Percentiles rank a stretch among this genome's conserved stretches.
Conservation (phyloP, 1,284 basidiomycete species). For the Tylopilus sp. region DNA sequence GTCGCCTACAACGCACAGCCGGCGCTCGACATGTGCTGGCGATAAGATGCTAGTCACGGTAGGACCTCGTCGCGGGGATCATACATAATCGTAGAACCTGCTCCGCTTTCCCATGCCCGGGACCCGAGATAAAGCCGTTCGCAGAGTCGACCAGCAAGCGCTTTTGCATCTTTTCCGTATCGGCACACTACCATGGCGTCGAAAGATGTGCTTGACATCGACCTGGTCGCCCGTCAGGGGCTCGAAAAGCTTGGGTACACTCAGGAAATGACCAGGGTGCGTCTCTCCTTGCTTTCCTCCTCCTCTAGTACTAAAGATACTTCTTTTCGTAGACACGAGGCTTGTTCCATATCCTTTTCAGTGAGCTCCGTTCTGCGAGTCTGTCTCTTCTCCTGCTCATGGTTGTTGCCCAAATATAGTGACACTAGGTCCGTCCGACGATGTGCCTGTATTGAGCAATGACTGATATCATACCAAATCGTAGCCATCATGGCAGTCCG, state of each 20-base stretch:
- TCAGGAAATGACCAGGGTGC: slow-evolving; percentile 61
- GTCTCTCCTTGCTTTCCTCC: slow-evolving; percentile 11
- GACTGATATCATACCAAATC: slow-evolving; percentile 3
- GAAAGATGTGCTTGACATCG: slow-evolving; percentile 23
- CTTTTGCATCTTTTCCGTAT: not conserved
- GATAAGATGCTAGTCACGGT: not conserved
- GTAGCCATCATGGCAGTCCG: slow-evolving; percentile 67
- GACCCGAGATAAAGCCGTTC: not conserved
- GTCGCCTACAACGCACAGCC: too few species aligned
- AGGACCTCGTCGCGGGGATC: not conserved
- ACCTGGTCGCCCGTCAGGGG: slow-evolving; percentile 42
- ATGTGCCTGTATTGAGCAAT: not conserved
- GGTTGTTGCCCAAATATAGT: slow-evolving; percentile 43
- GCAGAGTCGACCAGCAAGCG: not conserved
- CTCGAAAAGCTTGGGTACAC: slow-evolving; percentile 61
- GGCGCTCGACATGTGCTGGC: too few species aligned
- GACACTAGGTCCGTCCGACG: slow-evolving; percentile 53
- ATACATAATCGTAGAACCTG: not conserved
- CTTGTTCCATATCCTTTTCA: slow-evolving; percentile 59
- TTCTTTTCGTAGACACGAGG: slow-evolving; percentile 55
- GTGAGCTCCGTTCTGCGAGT: slow-evolving; percentile 45
- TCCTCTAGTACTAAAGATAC: not conserved
- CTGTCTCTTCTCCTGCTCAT: slow-evolving; percentile 10
- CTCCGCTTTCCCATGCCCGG: not conserved
- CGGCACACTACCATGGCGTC: slow-evolving; percentile 16